Evolutionary conservation across 2,329 filamentous ascomycete species (phyloP).

Genomic region (Elsinoe australis): DNA sequence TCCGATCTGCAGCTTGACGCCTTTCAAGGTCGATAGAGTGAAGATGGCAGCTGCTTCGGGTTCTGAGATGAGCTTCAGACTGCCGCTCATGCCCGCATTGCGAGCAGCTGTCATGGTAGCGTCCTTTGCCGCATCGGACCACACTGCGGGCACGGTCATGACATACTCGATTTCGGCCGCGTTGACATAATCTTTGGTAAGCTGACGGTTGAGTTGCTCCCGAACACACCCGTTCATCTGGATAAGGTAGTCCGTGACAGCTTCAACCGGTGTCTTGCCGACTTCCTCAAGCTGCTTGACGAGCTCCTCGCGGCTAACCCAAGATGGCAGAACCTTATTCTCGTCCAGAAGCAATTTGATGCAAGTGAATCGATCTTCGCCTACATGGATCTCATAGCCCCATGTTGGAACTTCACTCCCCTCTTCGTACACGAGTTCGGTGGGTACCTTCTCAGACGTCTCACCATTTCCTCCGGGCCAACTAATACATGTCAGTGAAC

Average conservation of each 20-base stretch:
- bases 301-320: constrained; percentile 63
- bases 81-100: constrained; percentile 66
- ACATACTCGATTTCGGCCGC: constrained; percentile 71
- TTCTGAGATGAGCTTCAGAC: constrained; percentile 73
- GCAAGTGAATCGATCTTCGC: constrained; percentile 67
- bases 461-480: constrained; percentile 80
- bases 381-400: constrained; percentile 75
- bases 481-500: constrained; percentile 22
- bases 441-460: constrained; percentile 81
- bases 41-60: constrained; percentile 44
- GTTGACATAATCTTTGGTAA: constrained; percentile 42
- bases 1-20: constrained; percentile 62
- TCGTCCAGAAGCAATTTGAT: constrained; percentile 80
- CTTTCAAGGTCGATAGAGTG: constrained; percentile 70
- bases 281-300: constrained; percentile 66
- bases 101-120: constrained; percentile 71
- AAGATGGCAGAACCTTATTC: constrained; percentile 71
- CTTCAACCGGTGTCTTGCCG: constrained; percentile 70
- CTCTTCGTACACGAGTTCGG: constrained; percentile 57
- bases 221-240: constrained; percentile 71
- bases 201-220: constrained; percentile 66
- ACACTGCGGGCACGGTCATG: constrained; percentile 73
- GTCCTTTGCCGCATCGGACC: constrained; percentile 80
- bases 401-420: constrained; percentile 48
- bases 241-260: constrained; percentile 70